Evolutionary conservation across 2,329 filamentous ascomycete genomes (phyloP), one percentile per base, ranked within the genome.

Genomic region (Chrysosporium keratinophilum): DNA sequence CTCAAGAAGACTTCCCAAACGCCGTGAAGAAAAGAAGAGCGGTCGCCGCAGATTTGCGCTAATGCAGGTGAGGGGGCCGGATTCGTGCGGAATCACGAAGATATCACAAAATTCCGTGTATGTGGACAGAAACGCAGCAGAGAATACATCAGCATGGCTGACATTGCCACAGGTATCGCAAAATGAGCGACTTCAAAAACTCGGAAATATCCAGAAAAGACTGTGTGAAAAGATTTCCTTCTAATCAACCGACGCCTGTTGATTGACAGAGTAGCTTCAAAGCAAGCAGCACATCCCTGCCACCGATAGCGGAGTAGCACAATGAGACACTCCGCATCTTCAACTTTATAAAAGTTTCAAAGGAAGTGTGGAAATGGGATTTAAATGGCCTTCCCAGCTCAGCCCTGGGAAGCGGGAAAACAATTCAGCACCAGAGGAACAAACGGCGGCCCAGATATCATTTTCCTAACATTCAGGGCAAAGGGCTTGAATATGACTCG

Each of bases 41-140:
- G 41, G 15, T 46, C 31, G 7, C 33, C 42, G 33, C 19, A 20
- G 31, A 46, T 40, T 45, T 46, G 43, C 50, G 50, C 50, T 52
- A 52, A 52, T 52, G 50, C 50, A 52, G 31, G 35, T 45, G 41
- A 46, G 40, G 41, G 43, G 50, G 28, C 40, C 23, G 49, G 40
- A 51, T 28, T 40, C 40, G n/a, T 15, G 34, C 34, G 42, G 50
- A 41, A 52, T 52, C 50, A 46, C 50, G 37, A 45, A 45, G 33
- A 17, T 34, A 52, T 45, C 50, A 52, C 28, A 44, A 37, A 15
- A 37, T 43, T 15, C 43, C 12, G 42, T 28, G 48, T 33, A 17
- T n/a, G 17, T 10, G 39, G 7, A 33, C 33, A 34, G 4, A 34
- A 14, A 20, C 20, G n/a, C 23, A 33, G 23, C 14, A 20, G 19